Base-by-base conservation (phyloP, 1,284 basidiomycete species). In the Cryptococcus wingfieldii region DNA sequence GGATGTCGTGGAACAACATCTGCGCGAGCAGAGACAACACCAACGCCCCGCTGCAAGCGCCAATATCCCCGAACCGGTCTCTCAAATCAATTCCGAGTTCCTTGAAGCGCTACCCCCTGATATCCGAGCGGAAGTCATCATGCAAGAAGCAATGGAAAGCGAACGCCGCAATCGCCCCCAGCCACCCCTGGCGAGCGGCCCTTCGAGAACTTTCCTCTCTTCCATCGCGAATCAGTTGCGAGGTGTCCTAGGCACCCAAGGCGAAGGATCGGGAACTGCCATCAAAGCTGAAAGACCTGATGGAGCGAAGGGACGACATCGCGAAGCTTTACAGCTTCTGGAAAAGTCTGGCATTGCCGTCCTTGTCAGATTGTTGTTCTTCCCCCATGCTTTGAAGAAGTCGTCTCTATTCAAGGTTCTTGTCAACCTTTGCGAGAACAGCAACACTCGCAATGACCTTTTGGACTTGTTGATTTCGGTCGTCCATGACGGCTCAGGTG, bases 1-100 rank as follows among this genome's bases (percentile, higher is more conserved):
- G 71, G 96, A 99, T 74, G 93, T 98, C 28, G 82, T 99, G 51
- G 95, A 95, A 70, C 96, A 98, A 74, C 94, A 98, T 71, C 86
- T 98, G 66, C 87, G 93, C 13, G 95, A 98, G 69, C 59, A 71
- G 47, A 63, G 63, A 47, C 63, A 64, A 18, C 53, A 62, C 39
- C 88, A 89, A 60, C 84, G 86, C 46, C 86, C 89, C 5, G 69
- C 70, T 14, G 31, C 31, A 34, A 80, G 84, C 58, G 74, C 88
- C 31, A 83, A 88, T 67, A 79, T 86, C 54, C 68, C 74, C 12
- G 59, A 64, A 7, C 80, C 86, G 5, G 80, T 86, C 3, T 87
- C 90, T 60, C 86, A 88, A 66, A 95, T 99, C 75, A 95, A 89
- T 69, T 76, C 86, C 3, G 96, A 98, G 76, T 99, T 99, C 78